Evolutionary conservation across 345 rosid genomes (phyloP).

Genomic region (Camelina laxa): DNA sequence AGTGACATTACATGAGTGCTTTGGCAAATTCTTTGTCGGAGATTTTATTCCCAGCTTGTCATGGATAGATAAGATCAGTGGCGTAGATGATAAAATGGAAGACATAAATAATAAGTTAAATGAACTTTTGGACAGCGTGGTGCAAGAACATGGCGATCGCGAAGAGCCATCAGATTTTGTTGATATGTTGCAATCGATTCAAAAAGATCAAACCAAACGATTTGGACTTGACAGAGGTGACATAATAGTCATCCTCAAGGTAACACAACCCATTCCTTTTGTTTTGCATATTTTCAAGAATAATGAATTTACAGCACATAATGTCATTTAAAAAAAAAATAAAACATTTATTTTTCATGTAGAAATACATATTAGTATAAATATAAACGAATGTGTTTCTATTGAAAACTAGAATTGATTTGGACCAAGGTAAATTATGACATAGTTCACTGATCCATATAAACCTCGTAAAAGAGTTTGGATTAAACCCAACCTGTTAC

Average conservation of each 20-base stretch:
- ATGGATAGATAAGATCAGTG: constrained; percentile 45
- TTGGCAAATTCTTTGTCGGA: constrained; percentile 43
- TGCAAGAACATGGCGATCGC: constrained; percentile 16
- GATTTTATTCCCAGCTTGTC: constrained; percentile 59
- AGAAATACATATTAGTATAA: too few species aligned
- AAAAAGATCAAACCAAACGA: constrained; percentile 30
- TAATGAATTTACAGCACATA: too few species aligned
- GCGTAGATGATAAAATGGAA: constrained; percentile 17
- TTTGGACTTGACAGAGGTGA: constrained; percentile 34
- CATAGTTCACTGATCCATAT: too few species aligned
- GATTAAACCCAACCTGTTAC: too few species aligned
- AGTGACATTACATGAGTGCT: constrained; percentile 25
- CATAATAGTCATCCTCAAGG: constrained; percentile 47
- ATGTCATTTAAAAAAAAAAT: too few species aligned
- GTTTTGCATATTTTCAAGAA: background rate
- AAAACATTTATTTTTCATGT: too few species aligned
- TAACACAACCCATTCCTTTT: constrained; percentile 6
- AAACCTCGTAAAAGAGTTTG: too few species aligned
- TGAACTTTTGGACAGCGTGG: constrained; percentile 19
- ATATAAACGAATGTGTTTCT: too few species aligned
- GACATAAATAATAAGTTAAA: constrained; percentile 22
- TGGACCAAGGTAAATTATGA: too few species aligned
- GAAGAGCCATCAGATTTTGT: constrained; percentile 1
- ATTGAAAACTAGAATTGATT: too few species aligned
- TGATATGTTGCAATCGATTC: constrained; percentile 24